Base-by-base conservation (phyloP, 2,329 filamentous ascomycete genomes). In the Aspergillus brasiliensis region DNA sequence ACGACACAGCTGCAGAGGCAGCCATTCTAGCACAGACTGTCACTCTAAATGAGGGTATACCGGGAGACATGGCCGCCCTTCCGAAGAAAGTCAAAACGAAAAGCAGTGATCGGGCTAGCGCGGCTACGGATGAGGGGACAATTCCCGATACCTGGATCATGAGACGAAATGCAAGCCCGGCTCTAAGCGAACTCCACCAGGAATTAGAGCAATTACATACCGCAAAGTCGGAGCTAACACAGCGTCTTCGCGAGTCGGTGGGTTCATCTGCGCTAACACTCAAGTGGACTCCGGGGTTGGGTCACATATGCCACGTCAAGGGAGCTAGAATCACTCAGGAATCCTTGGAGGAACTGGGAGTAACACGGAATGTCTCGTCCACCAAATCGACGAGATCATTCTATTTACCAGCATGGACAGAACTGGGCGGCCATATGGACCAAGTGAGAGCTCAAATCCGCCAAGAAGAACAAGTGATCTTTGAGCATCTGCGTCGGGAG, bases 281-380 rank as follows among this genome's bases (percentile, higher is more conserved):
- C 19, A 91, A 89, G 68, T 98, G 92, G 90, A 92, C 89, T 1
- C 90, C 94, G 0, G 89, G 88, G 13, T 83, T 97, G 2, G 94
- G 95, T 8, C 91, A 99, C 73, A 91, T 96, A 70, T 93, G 91
- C 68, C 93, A 98, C 73, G 85, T 98, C 68, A 95, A 89, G 75
- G 92, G 92, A 34, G 71, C 72, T 47, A 93, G 90, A 73, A 90
- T 95, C 68, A 80, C 84, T 5, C 75, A 80, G 59, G 65, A 74
- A 23, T 72, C 75, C 0, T 62, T 83, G 3, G 75, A 79, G 57
- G 73, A 74, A 8, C 66, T 81, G 53, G 75, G 73, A 49, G 78
- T 76, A 62, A 82, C 80, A 21, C 78, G 78, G n/a, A 86, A 82
- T 56, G 83, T 98, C 52, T 90, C 88, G 31, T 89, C 91, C 2